phyloP scores from a whole-genome alignment of 2,329 filamentous ascomycete species.

The Xylariaceae sp. region DNA sequence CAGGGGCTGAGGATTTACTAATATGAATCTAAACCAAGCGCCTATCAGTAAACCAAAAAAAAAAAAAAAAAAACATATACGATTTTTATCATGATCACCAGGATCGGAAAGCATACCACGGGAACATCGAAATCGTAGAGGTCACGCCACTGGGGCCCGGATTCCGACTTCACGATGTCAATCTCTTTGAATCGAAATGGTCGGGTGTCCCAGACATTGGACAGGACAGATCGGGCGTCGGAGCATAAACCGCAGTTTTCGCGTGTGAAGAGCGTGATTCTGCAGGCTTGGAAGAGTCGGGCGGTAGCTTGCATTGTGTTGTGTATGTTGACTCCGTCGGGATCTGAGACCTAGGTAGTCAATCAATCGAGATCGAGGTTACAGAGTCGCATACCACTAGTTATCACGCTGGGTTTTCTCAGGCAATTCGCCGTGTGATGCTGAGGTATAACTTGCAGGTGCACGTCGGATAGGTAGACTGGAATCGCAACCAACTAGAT shows the following conservation, averaged over 20 bases:
- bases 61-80: too few relatives aligned
- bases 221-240: conserved; percentile 62
- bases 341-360: neutral
- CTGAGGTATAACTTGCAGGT: too few relatives aligned
- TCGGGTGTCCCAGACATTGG: conserved; percentile 59
- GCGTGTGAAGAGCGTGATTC: conserved; percentile 71
- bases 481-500: too few relatives aligned
- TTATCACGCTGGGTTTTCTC: neutral
- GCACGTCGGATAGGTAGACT: too few relatives aligned
- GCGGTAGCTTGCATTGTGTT: conserved; percentile 45
- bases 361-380: neutral
- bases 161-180: conserved; percentile 59
- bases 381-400: neutral
- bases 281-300: conserved; percentile 48
- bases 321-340: neutral
- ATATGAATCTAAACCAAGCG: conserved; percentile 49
- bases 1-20: conserved; percentile 47
- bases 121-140: conserved; percentile 79
- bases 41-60: conserved; percentile 1
- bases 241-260: conserved; percentile 65
- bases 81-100: neutral
- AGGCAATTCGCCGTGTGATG: too few relatives aligned
- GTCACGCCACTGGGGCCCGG: conserved; percentile 57
- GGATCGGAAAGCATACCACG: conserved; percentile 63
- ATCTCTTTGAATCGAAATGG: conserved; percentile 66